Base-by-base conservation (phyloP, 2,329 filamentous ascomycete species). In the Xylariaceae sp. region DNA sequence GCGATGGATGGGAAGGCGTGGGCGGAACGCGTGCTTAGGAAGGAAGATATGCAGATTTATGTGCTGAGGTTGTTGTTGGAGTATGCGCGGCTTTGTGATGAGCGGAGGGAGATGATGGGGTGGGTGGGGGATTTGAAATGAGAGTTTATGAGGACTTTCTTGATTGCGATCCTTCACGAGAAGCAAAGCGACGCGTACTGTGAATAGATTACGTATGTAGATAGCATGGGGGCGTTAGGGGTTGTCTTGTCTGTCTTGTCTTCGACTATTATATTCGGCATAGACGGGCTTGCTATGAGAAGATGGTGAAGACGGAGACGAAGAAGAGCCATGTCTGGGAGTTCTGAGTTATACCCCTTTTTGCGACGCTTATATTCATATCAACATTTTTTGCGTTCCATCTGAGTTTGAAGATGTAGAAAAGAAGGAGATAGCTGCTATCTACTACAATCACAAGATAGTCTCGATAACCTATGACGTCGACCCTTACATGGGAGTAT, bases 21-120 rank as follows among this genome's bases (percentile, higher is more conserved):
- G 88, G 86, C 88, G 0, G 82, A 85, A 62, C 82, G 75, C 68
- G 88, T 88, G 6, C 74, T 91, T 30, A 76, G 89, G 59, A 82
- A 79, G 65, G 87, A 90, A 67, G 88, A 91, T 68, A 90, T 90
- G 87, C 80, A 85, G 67, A 78, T 91, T 7, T 92, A 92, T 69
- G 79, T 85, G 7, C 75, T 87, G 56, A 76, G 88, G 49, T 68
- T 92, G 64, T 72, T 88, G 56, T 74, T 88, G 37, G 86, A 88
- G 73, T 88, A 87, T 62, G 85, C 79, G 4, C 75, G 84, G 15
- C 67, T 87, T 10, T 73, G 75, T 45, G 81, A 83, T 57, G 80
- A 82, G 45, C 69, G 75, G 55, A 71, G 82, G 55, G 79, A 82
- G 62, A 72, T 65, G 35, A 76, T 85, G 78, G 82, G 82, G 1